These are phyloP conservation scores for Irpex sp. DNA, from an alignment of 1,284 basidiomycete species.

Conservation along the genomic window DNA sequence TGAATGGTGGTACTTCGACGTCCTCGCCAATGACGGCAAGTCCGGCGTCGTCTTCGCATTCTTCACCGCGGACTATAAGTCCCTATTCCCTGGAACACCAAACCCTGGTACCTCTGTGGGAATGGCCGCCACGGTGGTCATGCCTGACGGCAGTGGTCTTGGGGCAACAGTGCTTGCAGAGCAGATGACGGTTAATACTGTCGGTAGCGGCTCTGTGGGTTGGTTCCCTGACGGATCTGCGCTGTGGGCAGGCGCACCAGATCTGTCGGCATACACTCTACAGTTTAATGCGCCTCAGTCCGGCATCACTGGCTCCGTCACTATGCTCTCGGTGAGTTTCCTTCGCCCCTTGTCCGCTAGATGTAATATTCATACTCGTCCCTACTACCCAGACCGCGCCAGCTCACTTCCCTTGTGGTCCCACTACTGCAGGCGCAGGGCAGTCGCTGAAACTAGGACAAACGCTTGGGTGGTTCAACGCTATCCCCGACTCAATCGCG, in stretches of 20 bases:
- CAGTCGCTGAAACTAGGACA: conserved; percentile 10
- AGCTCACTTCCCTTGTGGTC: conserved; percentile 11
- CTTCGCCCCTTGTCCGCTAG: not conserved
- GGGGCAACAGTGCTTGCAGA: conserved; percentile 4
- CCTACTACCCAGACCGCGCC: conserved; percentile 7
- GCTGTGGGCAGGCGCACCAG: conserved; percentile 7
- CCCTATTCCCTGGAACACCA: conserved; percentile 7
- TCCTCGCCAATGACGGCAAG: conserved; percentile 3
- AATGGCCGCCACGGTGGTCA: not conserved
- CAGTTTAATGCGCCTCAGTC: conserved; percentile 9
- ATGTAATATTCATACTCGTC: not conserved
- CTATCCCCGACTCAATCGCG: conserved; percentile 10
- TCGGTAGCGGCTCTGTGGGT: conserved; percentile 7
- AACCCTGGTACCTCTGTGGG: conserved; percentile 6
- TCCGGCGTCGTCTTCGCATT: conserved; percentile 3
- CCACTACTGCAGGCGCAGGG: not conserved
- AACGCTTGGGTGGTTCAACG: conserved; percentile 13
- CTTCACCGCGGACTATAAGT: conserved; percentile 10
- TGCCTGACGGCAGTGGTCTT: not conserved
- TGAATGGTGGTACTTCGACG: conserved; percentile 15
- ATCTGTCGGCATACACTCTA: conserved; percentile 10
- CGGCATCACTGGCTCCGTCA: conserved; percentile 7
- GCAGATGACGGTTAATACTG: conserved; percentile 5
- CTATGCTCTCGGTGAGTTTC: conserved; percentile 2
- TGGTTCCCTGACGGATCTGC: conserved; percentile 1